These are phyloP conservation scores for Discostella stelligera DNA, from an alignment of 352 stramenopile genomes.

Conservation along the genomic window DNA sequence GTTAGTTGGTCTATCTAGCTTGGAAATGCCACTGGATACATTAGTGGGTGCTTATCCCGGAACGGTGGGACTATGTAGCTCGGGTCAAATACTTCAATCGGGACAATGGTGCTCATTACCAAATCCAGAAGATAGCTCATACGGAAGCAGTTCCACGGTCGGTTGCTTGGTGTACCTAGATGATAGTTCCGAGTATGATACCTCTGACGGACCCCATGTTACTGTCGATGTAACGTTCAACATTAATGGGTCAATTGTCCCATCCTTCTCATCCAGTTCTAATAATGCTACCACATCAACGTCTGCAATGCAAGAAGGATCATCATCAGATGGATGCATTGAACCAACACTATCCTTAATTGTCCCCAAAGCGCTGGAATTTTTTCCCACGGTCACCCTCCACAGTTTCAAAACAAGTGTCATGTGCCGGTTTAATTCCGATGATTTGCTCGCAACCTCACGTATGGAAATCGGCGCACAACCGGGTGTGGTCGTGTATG, in stretches of 20 bases:
- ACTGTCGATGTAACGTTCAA: constrained; percentile 81
- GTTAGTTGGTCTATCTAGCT: constrained; percentile 82
- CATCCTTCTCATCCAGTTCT: constrained; percentile 72
- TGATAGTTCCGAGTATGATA: constrained; percentile 78
- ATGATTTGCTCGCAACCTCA: constrained; percentile 70
- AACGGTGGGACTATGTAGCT: constrained; percentile 83
- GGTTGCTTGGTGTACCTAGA: constrained; percentile 84
- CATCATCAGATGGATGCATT: constrained; percentile 7
- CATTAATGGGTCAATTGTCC: constrained; percentile 76
- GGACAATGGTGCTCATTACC: constrained; percentile 69
- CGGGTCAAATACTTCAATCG: constrained; percentile 79
- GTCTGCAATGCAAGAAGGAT: neutral
- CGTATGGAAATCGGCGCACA: constrained; percentile 63
- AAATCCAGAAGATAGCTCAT: constrained; percentile 55
- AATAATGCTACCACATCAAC: constrained; percentile 66
- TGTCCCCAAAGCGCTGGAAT: constrained; percentile 79
- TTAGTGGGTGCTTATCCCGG: constrained; percentile 84
- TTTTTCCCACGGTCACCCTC: constrained; percentile 84
- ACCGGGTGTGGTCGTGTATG: constrained; percentile 58
- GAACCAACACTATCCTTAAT: constrained; percentile 55
- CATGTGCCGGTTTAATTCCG: constrained; percentile 74
- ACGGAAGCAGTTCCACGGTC: constrained; percentile 76
- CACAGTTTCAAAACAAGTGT: constrained; percentile 80
- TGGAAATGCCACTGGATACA: constrained; percentile 86
- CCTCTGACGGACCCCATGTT: constrained; percentile 83